A percentile compares a stretch with the other conserved stretches of the same genome.
Conservation (phyloP, 306 rosid genomes). For the Albizia julibrissin region DNA sequence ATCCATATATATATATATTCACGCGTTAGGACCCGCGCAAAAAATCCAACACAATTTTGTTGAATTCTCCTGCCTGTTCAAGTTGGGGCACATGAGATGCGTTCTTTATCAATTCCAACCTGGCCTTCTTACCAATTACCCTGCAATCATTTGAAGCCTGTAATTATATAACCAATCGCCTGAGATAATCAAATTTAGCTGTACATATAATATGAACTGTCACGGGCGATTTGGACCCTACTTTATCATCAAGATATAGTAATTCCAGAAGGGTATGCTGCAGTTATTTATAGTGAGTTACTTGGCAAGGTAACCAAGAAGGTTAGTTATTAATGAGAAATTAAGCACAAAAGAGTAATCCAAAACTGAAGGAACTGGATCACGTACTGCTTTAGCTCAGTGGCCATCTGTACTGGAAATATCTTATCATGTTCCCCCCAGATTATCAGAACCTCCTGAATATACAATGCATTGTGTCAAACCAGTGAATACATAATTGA, state of each 20-base stretch:
- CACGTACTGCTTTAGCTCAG: conserved; percentile 70
- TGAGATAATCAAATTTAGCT: not conserved
- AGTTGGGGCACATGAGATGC: conserved; percentile 80
- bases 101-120: conserved; percentile 66
- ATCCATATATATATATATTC: not conserved
- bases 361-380: not conserved
- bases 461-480: not conserved
- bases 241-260: not conserved
- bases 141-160: conserved; percentile 41
- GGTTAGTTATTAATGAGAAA: not conserved
- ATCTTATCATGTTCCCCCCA: conserved; percentile 84
- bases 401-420: conserved; percentile 73
- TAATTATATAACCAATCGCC: not conserved
- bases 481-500: not conserved
- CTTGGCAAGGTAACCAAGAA: not conserved
- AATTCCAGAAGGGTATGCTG: not conserved
- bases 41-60: conserved; percentile 59
- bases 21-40: conserved; percentile 32
- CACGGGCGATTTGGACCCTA: not conserved
- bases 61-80: conserved; percentile 66
- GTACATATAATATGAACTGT: not conserved
- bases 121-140: conserved; percentile 60
- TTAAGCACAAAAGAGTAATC: not conserved
- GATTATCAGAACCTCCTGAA: conserved; percentile 72
- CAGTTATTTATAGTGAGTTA: not conserved